Base-by-base conservation (phyloP, 2,329 filamentous ascomycete genomes). In the Chaetomium globosum region DNA sequence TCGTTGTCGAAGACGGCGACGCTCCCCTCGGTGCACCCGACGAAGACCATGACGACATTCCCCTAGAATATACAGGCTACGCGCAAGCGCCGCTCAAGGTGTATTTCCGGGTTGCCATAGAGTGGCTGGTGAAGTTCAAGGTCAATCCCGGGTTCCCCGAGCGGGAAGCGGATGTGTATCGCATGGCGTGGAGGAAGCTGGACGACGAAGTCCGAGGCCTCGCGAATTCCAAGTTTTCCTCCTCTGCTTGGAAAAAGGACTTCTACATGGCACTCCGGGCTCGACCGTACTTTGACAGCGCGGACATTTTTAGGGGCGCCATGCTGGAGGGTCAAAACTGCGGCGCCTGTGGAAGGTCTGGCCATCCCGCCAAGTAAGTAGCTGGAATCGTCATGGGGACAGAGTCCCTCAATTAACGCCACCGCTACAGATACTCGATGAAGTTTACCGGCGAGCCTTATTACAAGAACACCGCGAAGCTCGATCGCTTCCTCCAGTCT, bases 61-160 rank as follows among this genome's bases (percentile, higher is more conserved):
- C 91, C 0, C 79, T 93, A 0, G 80, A 89, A 70, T 92, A 92
- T 74, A 90, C 87, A 0, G 77, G 82, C 3, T 83, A 89, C 64
- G 83, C 86, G 0, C 86, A 87, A 67, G 87, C 88, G 70, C 89
- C 89, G 59, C 79, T 88, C 0, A 88, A 87, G 68, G 87, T 91
- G 48, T 85, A 93, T 58, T 94, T 94, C 78, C 85, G 84, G 56
- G 87, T 88, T 71, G 89, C 86, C 0, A 81, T 94, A 1, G 89
- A 92, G 73, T 94, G 90, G 90, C 89, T 93, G 77, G 87, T 94
- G 2, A 89, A 92, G 72, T 90, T 90, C 73, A 88, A 89, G 70
- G 82, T 95, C 59, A 89, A 93, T 69, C 90, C 90, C 0, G 85
- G 81, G 0, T 93, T 93, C 71, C 78, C 83, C 12, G 73, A 83